Base-by-base conservation (phyloP, 2,329 filamentous ascomycete genomes). In the Paraconiothyrium brasiliense region DNA sequence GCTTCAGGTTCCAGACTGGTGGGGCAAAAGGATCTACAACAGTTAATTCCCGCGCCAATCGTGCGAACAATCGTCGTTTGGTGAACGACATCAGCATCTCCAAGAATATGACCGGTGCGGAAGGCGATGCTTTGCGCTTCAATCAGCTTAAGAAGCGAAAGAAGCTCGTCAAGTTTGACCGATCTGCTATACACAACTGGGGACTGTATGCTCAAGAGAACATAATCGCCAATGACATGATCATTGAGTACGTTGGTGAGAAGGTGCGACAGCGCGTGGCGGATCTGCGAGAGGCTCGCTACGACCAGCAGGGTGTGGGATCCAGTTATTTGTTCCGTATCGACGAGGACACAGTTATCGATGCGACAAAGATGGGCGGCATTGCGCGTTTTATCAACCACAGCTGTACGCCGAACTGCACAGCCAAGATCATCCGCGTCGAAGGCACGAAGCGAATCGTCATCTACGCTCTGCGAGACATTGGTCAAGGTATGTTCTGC, bases 61-160 rank as follows among this genome's bases (percentile, higher is more conserved):
- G 95, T 71, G 94, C 93, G 72, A 97, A 97, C 77, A 97, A 98
- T 76, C 92, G 95, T 61, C 92, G 95, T 51, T 90, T 96, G 64
- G 91, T 97, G 66, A 95, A 95, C 58, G 95, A 98, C 73, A 90
- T 99, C 70, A 97, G 97, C 76, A 92, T 95, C 49, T 94, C 97
- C 78, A 97, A 97, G 83, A 84, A 83, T 16, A 79, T 88, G 59
- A 91, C 90, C 65, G 82, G 84, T 39, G 85, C 85, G 16, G 94
- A 97, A 68, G 92, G 93, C 58, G 94, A 97, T 72, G 93, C 95
- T 34, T 88, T 99, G 72, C 92, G 94, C 61, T 99, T 99, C 86
- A 99, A 99, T 80, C 95, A 98, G 82, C 89, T 99, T 61, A 97
- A 98, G 86, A 99, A 98, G 82, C 92, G 95, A 64, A 99, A 98